Conservation (phyloP, 2,329 filamentous ascomycete species). For the Diaporthe citri region DNA sequence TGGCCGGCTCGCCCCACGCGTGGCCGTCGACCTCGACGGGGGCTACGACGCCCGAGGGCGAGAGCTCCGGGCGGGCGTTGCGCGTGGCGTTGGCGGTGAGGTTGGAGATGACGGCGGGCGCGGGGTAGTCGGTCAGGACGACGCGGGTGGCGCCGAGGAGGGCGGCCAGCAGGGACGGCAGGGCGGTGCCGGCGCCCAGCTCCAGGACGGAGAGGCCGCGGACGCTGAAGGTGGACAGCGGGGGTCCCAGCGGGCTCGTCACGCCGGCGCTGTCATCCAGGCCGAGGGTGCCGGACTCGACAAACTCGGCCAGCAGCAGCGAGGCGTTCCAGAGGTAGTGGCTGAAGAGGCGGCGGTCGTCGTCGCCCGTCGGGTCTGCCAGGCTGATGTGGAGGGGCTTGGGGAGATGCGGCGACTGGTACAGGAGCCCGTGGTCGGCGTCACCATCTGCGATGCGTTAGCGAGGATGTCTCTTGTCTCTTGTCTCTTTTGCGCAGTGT, state of each 20-base stretch:
- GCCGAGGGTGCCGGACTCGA: conserved; percentile 62
- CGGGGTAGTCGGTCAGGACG: conserved; percentile 77
- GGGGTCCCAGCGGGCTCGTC: conserved; percentile 28
- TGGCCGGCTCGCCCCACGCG: conserved; percentile 69
- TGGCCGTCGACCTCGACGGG: conserved; percentile 68
- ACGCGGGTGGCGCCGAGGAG: conserved; percentile 64
- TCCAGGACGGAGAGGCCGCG: conserved; percentile 68
- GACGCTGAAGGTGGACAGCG: conserved; percentile 58
- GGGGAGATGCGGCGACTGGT: conserved; percentile 66
- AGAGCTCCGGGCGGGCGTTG: conserved; percentile 57
- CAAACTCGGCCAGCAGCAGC: conserved; percentile 66
- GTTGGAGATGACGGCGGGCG: conserved; percentile 68
- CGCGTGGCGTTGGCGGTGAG: conserved; percentile 68
- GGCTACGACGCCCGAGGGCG: conserved; percentile 45
- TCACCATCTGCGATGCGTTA: conserved; percentile 63
- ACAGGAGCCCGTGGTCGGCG: conserved; percentile 68
- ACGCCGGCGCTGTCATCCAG: conserved; percentile 34
- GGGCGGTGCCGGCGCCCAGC: conserved; percentile 74
- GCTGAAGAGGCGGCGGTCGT: conserved; percentile 72
- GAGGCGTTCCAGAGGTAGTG: conserved; percentile 82
- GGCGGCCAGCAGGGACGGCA: conserved; percentile 64
- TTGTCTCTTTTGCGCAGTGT: neutral
- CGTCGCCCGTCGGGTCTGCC: conserved; percentile 62
- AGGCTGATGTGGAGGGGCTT: conserved; percentile 59
- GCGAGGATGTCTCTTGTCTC: neutral